Conservation (phyloP, 805 yeast genomes). For the Candida broadrunensis region DNA sequence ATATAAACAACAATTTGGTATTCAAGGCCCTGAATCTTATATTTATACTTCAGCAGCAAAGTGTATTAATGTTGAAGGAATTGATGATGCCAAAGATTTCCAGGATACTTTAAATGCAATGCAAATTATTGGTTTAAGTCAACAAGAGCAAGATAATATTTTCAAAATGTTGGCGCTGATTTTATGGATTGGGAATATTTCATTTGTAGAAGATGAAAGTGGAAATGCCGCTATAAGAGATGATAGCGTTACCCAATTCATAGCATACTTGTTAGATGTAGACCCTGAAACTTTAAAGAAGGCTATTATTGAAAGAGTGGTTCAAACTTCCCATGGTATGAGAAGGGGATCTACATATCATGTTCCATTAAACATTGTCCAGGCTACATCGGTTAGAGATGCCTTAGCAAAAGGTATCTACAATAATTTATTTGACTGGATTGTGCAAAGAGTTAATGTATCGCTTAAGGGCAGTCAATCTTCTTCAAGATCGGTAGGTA, state of each 20-base stretch:
- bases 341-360: slow-evolving; percentile 91
- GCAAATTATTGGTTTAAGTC: slow-evolving; percentile 79
- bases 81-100: slow-evolving; percentile 80
- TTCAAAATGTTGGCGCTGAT: slow-evolving; percentile 82
- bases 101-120: slow-evolving; percentile 81
- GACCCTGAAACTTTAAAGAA: slow-evolving; percentile 62
- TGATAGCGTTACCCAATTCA: slow-evolving; percentile 87
- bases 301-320: slow-evolving; percentile 72
- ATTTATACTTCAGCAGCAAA: slow-evolving; percentile 83
- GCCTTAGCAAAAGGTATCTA: slow-evolving; percentile 94
- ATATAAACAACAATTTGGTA: slow-evolving; percentile 81
- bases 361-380: slow-evolving; percentile 86
- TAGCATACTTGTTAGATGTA: slow-evolving; percentile 86
- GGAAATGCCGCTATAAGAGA: slow-evolving; percentile 85
- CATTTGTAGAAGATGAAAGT: slow-evolving; percentile 80
- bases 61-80: slow-evolving; percentile 81
- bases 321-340: slow-evolving; percentile 89
- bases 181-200: slow-evolving; percentile 91
- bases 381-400: slow-evolving; percentile 93
- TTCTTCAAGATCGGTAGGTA: slow-evolving; percentile 73
- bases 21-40: slow-evolving; percentile 92
- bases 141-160: slow-evolving; percentile 84
- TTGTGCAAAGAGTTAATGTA: slow-evolving; percentile 83
- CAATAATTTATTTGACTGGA: slow-evolving; percentile 93
- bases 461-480: slow-evolving; percentile 53